Evolutionary conservation across 1,139 yeast genomes (phyloP).

Genomic region (Schizosaccharomyces versatilis): DNA sequence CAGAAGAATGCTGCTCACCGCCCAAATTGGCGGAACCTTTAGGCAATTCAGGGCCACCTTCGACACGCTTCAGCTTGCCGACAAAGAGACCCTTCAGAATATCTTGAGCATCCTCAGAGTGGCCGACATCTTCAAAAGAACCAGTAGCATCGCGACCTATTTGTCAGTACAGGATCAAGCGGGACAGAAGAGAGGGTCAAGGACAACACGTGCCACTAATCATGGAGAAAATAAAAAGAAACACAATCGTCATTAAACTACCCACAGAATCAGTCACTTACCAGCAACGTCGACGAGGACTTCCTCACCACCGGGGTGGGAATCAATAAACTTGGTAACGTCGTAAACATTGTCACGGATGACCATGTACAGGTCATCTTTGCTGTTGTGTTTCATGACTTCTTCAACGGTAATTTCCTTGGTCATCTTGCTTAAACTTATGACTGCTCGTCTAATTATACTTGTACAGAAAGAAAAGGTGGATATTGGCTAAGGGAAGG

Average conservation of each 20-base stretch:
- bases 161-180: neutral
- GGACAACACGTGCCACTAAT: neutral
- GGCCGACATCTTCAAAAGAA: constrained; percentile 90
- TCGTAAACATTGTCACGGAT: constrained; percentile 39
- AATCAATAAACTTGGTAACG: constrained; percentile 63
- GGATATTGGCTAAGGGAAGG: too few species aligned
- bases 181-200: neutral
- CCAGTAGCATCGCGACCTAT: constrained; percentile 56
- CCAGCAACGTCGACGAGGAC: constrained; percentile 83
- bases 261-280: neutral
- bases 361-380: constrained; percentile 7
- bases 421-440: neutral
- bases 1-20: neutral
- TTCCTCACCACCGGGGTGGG: constrained; percentile 98
- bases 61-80: constrained; percentile 29
- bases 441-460: too few species aligned
- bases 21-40: constrained; percentile 1
- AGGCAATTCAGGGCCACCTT: constrained; percentile 1
- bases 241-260: neutral
- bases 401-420: constrained; percentile 3
- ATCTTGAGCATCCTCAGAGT: constrained; percentile 85
- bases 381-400: constrained; percentile 6
- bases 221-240: neutral
- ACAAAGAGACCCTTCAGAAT: constrained; percentile 43
- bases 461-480: too few species aligned